phyloP scores from a whole-genome alignment of 805 yeast species.

The Candida sakaeoensis region DNA sequence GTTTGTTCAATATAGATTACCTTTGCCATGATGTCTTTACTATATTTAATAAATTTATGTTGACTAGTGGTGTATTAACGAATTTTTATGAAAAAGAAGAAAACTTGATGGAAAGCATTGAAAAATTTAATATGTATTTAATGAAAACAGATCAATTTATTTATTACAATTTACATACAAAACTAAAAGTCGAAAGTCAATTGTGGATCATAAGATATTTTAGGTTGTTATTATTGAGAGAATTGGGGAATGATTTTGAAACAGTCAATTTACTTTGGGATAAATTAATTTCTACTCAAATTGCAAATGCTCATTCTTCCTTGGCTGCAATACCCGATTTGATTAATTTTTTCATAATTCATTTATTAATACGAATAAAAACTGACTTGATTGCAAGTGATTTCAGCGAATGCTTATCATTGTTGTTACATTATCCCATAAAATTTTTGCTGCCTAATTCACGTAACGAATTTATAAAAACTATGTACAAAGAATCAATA shows the following conservation, averaged over 20 bases:
- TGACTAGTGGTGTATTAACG: slow-evolving; percentile 35
- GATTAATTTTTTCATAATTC: slow-evolving; percentile 39
- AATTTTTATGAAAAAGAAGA: slow-evolving; percentile 39
- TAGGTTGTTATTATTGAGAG: slow-evolving; percentile 44
- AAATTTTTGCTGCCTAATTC: slow-evolving; percentile 13
- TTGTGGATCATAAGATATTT: slow-evolving; percentile 55
- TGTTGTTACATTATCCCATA: slow-evolving; percentile 50
- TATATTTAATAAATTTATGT: slow-evolving; percentile 40
- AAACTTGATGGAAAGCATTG: slow-evolving; percentile 43
- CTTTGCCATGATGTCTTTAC: slow-evolving; percentile 42
- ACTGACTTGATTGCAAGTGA: slow-evolving; percentile 43
- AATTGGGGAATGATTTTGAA: slow-evolving; percentile 38
- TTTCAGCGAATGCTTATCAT: slow-evolving; percentile 48
- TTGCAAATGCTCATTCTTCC: slow-evolving; percentile 1
- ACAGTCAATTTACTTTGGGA: slow-evolving; percentile 46
- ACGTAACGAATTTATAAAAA: slow-evolving; percentile 18
- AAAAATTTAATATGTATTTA: slow-evolving; percentile 43
- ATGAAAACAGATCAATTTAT: slow-evolving; percentile 49
- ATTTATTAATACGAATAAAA: slow-evolving; percentile 43
- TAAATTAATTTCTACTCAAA: slow-evolving; percentile 32
- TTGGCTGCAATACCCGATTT: slow-evolving; percentile 28
- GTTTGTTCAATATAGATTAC: slow-evolving; percentile 36
- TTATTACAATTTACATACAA: slow-evolving; percentile 41
- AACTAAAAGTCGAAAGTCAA: slow-evolving; percentile 45
- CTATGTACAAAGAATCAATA: slow-evolving; percentile 31